Evolutionary conservation across 495 filamentous ascomycete species (phyloP).

Genomic region (Endocarpon pusillum): DNA sequence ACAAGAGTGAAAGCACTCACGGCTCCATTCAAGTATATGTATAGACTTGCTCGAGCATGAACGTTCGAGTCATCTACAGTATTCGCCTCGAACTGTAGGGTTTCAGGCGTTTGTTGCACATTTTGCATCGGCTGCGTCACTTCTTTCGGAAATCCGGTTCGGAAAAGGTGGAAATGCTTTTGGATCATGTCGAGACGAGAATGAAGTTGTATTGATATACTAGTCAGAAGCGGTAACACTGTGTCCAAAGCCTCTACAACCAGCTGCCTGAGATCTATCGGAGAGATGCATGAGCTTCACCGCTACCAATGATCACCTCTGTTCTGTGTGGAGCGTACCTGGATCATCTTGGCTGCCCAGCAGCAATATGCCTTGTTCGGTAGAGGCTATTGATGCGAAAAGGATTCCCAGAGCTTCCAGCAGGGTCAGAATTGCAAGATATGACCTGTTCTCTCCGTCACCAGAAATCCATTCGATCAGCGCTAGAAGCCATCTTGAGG

Average conservation of each 20-base stretch:
- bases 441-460: no score
- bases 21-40: conserved; percentile 77
- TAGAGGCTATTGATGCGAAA: conserved; percentile 13
- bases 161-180: conserved; percentile 28
- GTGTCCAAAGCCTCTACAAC: conserved; percentile 24
- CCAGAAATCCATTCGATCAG: conserved; percentile 10
- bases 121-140: conserved; percentile 20
- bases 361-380: conserved; percentile 20
- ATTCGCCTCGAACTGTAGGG: conserved; percentile 32
- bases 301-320: not conserved
- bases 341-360: conserved; percentile 21
- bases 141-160: conserved; percentile 20
- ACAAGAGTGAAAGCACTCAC: conserved; percentile 34
- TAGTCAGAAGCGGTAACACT: conserved; percentile 27
- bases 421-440: no score
- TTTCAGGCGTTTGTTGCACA: conserved; percentile 27
- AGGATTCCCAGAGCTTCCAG: conserved; percentile 13
- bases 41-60: conserved; percentile 77
- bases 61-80: conserved; percentile 48
- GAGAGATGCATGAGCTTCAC: conserved; percentile 2
- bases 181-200: conserved; percentile 27
- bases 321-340: conserved; percentile 11
- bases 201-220: conserved; percentile 23
- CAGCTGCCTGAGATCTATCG: conserved; percentile 20
- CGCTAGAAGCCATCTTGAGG: not conserved